Conservation (phyloP, 2,329 filamentous ascomycete genomes). For the Paradendryphiella salina region DNA sequence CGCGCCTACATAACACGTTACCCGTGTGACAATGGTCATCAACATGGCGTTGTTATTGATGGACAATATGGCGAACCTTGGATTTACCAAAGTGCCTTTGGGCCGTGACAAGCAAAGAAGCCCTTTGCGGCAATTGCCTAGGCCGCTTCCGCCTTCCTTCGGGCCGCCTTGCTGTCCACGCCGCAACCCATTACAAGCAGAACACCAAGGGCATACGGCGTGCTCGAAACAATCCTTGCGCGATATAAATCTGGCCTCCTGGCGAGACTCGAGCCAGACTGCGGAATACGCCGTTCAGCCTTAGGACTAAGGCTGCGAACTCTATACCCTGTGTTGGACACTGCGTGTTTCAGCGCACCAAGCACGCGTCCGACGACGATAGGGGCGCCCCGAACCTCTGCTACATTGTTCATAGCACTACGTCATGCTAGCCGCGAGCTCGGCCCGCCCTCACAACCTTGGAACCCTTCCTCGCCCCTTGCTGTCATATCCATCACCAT, state of each 20-base stretch:
- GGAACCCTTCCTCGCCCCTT: slow-evolving; percentile 3
- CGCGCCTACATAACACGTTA: slow-evolving; percentile 4
- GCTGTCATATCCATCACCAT: slow-evolving; percentile 9
- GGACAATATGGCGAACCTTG: slow-evolving; percentile 13
- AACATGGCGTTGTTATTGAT: slow-evolving; percentile 7
- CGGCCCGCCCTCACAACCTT: neutral
- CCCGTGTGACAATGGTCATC: slow-evolving; percentile 29
- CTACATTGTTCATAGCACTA: neutral
- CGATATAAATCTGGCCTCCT: slow-evolving; percentile 14
- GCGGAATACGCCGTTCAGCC: slow-evolving; percentile 34
- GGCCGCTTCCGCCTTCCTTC: slow-evolving; percentile 22
- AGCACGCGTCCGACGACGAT: no score
- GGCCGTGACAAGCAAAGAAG: slow-evolving; percentile 6
- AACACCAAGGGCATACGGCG: slow-evolving; percentile 18
- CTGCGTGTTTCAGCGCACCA: slow-evolving; percentile 10
- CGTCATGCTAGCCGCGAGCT: slow-evolving; percentile 13
- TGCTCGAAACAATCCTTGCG: slow-evolving; percentile 25
- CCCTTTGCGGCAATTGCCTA: slow-evolving; percentile 27
- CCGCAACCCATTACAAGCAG: slow-evolving; percentile 18
- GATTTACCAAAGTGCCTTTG: neutral
- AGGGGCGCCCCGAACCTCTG: no score
- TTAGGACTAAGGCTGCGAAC: slow-evolving; percentile 34
- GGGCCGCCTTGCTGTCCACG: slow-evolving; percentile 35
- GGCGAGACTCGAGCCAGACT: slow-evolving; percentile 26
- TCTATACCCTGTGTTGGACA: slow-evolving; percentile 15